Percentiles rank a stretch among this genome's conserved stretches.
Conservation (phyloP, 805 yeast species). For the Tetrapisispora pingtungensis region DNA sequence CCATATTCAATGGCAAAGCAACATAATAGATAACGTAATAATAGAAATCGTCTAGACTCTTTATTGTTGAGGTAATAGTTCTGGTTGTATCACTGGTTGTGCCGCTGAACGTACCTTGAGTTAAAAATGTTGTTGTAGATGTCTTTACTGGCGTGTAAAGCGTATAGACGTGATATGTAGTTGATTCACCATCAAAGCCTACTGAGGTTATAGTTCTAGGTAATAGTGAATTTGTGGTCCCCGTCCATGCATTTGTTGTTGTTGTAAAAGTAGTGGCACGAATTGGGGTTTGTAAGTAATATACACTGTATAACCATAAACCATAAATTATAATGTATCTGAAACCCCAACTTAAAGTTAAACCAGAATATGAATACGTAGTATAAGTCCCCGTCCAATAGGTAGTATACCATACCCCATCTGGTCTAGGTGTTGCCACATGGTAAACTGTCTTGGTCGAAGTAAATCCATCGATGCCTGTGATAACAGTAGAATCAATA, state of each 20-base stretch:
- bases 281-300: not conserved
- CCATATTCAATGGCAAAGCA: not conserved
- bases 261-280: not conserved
- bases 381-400: not conserved
- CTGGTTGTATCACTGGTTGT: not conserved
- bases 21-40: not conserved
- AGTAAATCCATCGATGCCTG: conserved; percentile 1
- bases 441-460: conserved; percentile 4
- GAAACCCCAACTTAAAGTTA: not conserved
- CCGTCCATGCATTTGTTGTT: not conserved
- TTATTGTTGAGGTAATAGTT: not conserved
- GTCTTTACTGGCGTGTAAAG: not conserved
- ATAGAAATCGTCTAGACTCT: not conserved
- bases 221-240: not conserved
- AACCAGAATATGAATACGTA: not conserved
- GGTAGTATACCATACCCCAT: not conserved
- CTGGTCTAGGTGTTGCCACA: conserved; percentile 6
- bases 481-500: not conserved
- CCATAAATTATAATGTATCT: not conserved
- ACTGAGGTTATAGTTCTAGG: not conserved
- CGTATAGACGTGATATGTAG: not conserved
- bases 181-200: not conserved
- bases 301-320: not conserved
- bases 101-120: not conserved
- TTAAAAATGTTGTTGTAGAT: not conserved